These are phyloP conservation scores for Gaeumannomyces sp. DNA, from an alignment of 2,329 filamentous ascomycete genomes.

Conservation along the genomic window DNA sequence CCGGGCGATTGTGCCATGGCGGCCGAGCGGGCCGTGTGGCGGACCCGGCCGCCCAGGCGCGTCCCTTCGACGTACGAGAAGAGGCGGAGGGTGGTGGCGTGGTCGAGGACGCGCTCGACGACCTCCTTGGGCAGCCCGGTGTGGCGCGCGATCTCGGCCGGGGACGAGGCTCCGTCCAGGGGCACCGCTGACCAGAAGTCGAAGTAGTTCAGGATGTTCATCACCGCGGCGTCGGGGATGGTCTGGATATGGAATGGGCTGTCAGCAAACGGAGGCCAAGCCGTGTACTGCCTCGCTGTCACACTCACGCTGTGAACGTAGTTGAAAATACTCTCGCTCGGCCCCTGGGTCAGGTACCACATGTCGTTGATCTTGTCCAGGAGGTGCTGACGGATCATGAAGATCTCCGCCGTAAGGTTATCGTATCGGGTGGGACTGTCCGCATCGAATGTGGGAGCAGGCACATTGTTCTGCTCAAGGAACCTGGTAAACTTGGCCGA, in stretches of 20 bases:
- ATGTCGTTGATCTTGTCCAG: conserved; percentile 40
- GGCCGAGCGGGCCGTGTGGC: conserved; percentile 33
- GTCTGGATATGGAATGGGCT: not conserved
- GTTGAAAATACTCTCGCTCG: conserved; percentile 41
- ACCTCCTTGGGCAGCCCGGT: conserved; percentile 32
- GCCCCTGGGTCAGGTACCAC: conserved; percentile 39
- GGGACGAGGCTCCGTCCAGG: conserved; percentile 37
- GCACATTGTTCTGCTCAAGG: conserved; percentile 4
- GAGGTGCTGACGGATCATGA: conserved; percentile 34
- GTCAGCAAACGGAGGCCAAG: too few species aligned
- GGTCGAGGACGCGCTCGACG: conserved; percentile 30
- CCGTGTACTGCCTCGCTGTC: too few species aligned
- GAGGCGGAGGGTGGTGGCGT: conserved; percentile 32
- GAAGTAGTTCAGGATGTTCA: conserved; percentile 45
- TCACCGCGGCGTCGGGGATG: conserved; percentile 12
- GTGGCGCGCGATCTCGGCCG: conserved; percentile 31
- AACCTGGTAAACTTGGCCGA: not conserved
- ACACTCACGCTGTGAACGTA: conserved; percentile 8
- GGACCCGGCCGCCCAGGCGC: conserved; percentile 21
- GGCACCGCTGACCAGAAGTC: conserved; percentile 47
- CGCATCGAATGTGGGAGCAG: not conserved
- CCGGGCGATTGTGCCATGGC: conserved; percentile 22
- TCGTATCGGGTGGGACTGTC: conserved; percentile 4
- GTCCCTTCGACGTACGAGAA: conserved; percentile 19
- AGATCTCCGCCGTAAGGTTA: not conserved